A percentile compares a stretch with the other conserved stretches of the same genome.
Conservation (phyloP, 2,329 filamentous ascomycete species). For the Xylariales sp. region DNA sequence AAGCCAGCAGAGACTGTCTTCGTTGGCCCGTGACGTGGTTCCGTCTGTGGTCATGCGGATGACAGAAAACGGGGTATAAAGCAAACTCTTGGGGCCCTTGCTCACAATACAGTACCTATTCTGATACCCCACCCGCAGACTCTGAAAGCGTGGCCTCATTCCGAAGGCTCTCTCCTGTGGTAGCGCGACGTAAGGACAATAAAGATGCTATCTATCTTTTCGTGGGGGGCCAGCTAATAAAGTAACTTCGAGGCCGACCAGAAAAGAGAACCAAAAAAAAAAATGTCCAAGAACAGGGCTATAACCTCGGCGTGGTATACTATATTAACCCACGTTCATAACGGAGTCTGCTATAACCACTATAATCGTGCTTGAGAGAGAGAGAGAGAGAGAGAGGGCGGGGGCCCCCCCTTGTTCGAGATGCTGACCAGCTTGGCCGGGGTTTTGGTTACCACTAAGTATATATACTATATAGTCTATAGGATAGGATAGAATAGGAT, state of each 20-base stretch:
- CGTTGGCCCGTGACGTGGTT: conserved; percentile 32
- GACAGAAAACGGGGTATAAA: conserved; percentile 33
- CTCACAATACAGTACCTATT: not conserved
- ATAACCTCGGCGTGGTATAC: conserved; percentile 15
- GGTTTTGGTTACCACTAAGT: conserved; percentile 12
- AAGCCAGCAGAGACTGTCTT: conserved; percentile 10
- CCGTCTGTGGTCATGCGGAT: conserved; percentile 34
- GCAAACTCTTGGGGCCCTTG: conserved; percentile 21
- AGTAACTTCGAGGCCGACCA: too few species aligned
- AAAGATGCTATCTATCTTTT: conserved; percentile 19
- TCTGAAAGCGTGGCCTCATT: conserved; percentile 14
- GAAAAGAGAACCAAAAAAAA: conserved; percentile 7
- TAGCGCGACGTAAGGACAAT: conserved; percentile 9
- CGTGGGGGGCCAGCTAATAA: conserved; percentile 24
- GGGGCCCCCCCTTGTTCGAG: conserved; percentile 1
- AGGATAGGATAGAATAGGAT: too few species aligned
- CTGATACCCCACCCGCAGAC: conserved; percentile 22
- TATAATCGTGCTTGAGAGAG: conserved; percentile 18
- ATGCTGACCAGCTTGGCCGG: conserved; percentile 26
- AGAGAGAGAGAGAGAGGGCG: conserved; percentile 11
- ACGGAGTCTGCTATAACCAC: conserved; percentile 20
- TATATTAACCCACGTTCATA: conserved; percentile 13
- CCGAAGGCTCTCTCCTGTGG: conserved; percentile 8
- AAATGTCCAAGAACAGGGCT: conserved; percentile 1
- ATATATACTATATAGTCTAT: too few species aligned